phyloP scores from a whole-genome alignment of 768 basidiomycete species.

The Russula emetica region DNA sequence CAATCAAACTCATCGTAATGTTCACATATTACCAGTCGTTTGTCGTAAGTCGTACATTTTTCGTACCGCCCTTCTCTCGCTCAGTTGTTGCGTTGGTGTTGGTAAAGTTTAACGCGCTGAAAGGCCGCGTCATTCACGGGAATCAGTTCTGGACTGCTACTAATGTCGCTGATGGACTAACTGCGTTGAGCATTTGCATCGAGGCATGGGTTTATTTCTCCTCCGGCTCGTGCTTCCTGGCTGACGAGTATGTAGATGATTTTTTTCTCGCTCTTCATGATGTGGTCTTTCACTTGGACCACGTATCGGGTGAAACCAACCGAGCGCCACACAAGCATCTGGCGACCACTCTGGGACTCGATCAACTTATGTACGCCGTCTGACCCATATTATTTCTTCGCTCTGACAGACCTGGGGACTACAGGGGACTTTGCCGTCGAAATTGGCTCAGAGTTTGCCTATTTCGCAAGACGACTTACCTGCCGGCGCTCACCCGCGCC shows the following conservation, averaged over 20 bases:
- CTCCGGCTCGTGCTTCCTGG: conserved; percentile 12
- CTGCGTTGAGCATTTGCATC: conserved; percentile 75
- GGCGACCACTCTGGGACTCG: conserved; percentile 69
- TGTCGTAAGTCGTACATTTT: conserved; percentile 40
- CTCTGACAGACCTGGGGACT: background rate
- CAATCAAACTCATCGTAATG: conserved; percentile 85
- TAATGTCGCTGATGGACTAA: conserved; percentile 81
- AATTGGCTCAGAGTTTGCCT: conserved; percentile 57
- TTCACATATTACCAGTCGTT: conserved; percentile 87
- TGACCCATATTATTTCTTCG: background rate
- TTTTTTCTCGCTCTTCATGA: conserved; percentile 70
- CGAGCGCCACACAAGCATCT: conserved; percentile 48
- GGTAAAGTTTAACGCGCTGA: conserved; percentile 58
- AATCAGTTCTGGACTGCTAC: conserved; percentile 78
- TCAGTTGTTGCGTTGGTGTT: background rate
- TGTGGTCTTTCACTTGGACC: conserved; percentile 71
- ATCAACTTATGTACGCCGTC: conserved; percentile 45
- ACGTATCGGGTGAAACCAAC: conserved; percentile 54
- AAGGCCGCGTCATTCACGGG: conserved; percentile 68
- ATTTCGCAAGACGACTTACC: conserved; percentile 47
- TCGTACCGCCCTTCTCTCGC: background rate
- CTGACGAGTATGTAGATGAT: conserved; percentile 57
- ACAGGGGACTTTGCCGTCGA: conserved; percentile 39
- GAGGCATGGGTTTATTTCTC: conserved; percentile 48
- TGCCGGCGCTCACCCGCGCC: conserved; percentile 29